Conservation (phyloP, 2,329 filamentous ascomycete genomes). For the Neobulgaria alba region DNA sequence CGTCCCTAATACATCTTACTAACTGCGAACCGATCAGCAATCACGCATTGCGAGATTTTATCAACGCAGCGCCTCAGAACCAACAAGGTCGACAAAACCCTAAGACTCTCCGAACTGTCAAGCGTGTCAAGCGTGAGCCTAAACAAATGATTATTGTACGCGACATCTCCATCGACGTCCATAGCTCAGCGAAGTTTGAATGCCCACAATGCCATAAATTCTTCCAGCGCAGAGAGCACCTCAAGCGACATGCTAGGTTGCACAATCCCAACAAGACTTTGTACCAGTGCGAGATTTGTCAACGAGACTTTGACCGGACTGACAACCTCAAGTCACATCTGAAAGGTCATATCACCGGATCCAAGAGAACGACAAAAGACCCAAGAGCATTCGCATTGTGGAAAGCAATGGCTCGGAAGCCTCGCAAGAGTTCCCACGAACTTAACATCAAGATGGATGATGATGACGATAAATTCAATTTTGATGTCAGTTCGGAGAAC, state of each 20-base stretch:
- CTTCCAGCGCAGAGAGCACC: conserved; percentile 41
- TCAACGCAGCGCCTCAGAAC: no score
- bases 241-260: conserved; percentile 40
- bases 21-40: no score
- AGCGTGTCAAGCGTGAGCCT: not conserved
- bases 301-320: conserved; percentile 14
- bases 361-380: conserved; percentile 2
- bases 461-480: no score
- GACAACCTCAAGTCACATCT: conserved; percentile 23
- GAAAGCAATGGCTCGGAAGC: not conserved
- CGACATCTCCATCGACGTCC: conserved; percentile 3
- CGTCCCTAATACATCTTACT: not conserved
- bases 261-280: conserved; percentile 20
- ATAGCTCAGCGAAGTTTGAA: conserved; percentile 29
- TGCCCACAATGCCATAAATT: conserved; percentile 35
- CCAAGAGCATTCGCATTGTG: not conserved
- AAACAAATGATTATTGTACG: not conserved
- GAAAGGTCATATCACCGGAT: conserved; percentile 8
- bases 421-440: no score
- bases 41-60: no score
- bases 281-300: conserved; percentile 17
- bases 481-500: no score
- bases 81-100: no score
- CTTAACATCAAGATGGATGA: no score
- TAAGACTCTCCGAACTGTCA: no score